These are phyloP conservation scores for Pisolithus marmoratus DNA, from an alignment of 768 basidiomycete genomes.

Conservation along the genomic window DNA sequence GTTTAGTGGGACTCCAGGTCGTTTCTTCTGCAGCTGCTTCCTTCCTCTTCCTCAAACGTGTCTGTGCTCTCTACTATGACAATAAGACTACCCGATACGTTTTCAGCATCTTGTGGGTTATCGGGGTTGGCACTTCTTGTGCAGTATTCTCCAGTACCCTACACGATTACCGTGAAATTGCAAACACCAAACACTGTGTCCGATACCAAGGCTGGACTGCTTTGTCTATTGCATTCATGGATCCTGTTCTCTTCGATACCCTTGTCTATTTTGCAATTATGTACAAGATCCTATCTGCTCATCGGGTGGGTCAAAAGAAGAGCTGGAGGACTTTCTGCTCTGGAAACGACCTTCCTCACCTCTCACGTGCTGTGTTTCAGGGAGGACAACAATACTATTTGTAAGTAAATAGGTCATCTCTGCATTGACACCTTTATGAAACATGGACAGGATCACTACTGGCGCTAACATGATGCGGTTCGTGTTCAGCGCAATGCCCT, in stretches of 20 bases:
- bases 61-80: slow-evolving; percentile 23
- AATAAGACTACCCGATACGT: slow-evolving; percentile 9
- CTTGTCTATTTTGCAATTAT: slow-evolving; percentile 26
- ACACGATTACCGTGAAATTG: too few relatives aligned
- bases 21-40: slow-evolving; percentile 13
- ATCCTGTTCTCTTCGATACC: slow-evolving; percentile 22
- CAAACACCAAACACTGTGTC: too few relatives aligned
- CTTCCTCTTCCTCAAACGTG: slow-evolving; percentile 27
- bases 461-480: slow-evolving; percentile 25
- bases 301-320: too few relatives aligned
- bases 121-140: too few relatives aligned
- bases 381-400: slow-evolving; percentile 36
- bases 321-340: too few relatives aligned
- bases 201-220: too few relatives aligned
- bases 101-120: slow-evolving; percentile 24
- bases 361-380: slow-evolving; percentile 29
- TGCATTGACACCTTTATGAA: background rate
- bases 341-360: too few relatives aligned
- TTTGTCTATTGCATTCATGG: slow-evolving; percentile 12
- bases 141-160: too few relatives aligned
- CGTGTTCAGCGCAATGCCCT: slow-evolving; percentile 11
- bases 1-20: background rate
- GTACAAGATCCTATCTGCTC: too few relatives aligned
- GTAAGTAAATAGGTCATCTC: slow-evolving; percentile 18
- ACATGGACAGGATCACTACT: slow-evolving; percentile 29